These are phyloP conservation scores for Quercus robur DNA, from an alignment of 306 rosid genomes.

Conservation along the genomic window DNA sequence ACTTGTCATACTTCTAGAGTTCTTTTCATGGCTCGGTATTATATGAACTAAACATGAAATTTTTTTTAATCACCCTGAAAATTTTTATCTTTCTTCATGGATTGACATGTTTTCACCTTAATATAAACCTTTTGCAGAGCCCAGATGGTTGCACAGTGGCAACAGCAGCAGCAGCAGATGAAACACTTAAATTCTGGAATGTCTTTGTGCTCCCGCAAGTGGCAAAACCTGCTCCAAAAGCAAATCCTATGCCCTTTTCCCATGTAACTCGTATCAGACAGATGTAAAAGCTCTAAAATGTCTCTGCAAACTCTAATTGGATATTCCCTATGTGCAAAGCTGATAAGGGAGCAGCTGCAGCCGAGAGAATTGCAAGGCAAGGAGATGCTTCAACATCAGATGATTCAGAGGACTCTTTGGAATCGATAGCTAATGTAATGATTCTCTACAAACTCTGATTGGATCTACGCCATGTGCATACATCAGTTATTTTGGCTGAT, in stretches of 20 bases:
- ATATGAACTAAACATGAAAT: not conserved
- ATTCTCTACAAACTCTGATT: too few species aligned
- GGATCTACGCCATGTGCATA: too few species aligned
- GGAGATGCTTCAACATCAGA: too few species aligned
- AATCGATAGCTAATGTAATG: too few species aligned
- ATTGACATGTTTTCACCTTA: not conserved
- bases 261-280: slow-evolving; percentile 27
- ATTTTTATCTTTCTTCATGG: not conserved
- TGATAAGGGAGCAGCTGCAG: too few species aligned
- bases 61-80: not conserved
- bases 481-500: too few species aligned
- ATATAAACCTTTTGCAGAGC: slow-evolving; percentile 12
- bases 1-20: slow-evolving; percentile 76
- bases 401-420: too few species aligned
- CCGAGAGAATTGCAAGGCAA: too few species aligned
- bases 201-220: slow-evolving; percentile 25
- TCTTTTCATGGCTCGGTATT: slow-evolving; percentile 45
- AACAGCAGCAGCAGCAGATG: slow-evolving; percentile 56
- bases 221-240: slow-evolving; percentile 27
- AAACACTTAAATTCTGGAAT: slow-evolving; percentile 14
- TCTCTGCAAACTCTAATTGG: too few species aligned
- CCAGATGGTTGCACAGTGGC: slow-evolving; percentile 53
- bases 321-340: not conserved
- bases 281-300: too few species aligned
- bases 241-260: slow-evolving; percentile 33